Percentiles rank a stretch among this genome's conserved stretches.
Conservation (phyloP, 208 protist species). For the Herpetomonas samuelpessoai region DNA sequence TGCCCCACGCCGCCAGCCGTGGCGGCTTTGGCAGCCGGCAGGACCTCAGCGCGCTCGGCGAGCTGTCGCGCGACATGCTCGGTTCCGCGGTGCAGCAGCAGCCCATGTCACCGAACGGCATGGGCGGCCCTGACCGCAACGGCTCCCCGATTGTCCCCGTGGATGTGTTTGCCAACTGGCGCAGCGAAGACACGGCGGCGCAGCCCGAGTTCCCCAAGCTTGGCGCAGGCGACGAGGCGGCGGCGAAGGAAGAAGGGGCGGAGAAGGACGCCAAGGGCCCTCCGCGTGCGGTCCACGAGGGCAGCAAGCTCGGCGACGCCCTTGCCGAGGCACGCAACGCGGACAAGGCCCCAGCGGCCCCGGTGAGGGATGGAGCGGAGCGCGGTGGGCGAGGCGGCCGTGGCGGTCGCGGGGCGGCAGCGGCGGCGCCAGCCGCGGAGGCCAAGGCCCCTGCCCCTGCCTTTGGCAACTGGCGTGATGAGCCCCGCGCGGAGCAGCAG, state of each 20-base stretch:
- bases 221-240: slow-evolving; percentile 5
- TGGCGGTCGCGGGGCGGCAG: neutral
- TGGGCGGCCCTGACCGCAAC: neutral
- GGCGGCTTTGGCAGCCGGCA: slow-evolving; percentile 53
- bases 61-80: slow-evolving; percentile 72
- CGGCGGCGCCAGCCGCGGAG: neutral
- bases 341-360: slow-evolving; percentile 21
- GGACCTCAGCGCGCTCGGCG: slow-evolving; percentile 46
- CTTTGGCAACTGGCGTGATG: slow-evolving; percentile 70
- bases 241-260: neutral
- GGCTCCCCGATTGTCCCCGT: slow-evolving; percentile 3
- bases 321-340: slow-evolving; percentile 24
- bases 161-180: slow-evolving; percentile 56
- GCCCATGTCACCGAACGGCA: slow-evolving; percentile 1
- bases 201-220: slow-evolving; percentile 41
- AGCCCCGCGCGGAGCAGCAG: slow-evolving; percentile 31
- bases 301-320: neutral
- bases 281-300: neutral
- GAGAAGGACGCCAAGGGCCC: neutral
- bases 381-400: neutral
- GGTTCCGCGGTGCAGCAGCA: slow-evolving; percentile 44
- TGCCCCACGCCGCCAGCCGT: slow-evolving; percentile 29
- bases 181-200: slow-evolving; percentile 36
- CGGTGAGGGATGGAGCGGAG: neutral
- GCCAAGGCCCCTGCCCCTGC: slow-evolving; percentile 16